Conservation (phyloP, 495 filamentous ascomycete species). For the Talaromyces wortmannii region DNA sequence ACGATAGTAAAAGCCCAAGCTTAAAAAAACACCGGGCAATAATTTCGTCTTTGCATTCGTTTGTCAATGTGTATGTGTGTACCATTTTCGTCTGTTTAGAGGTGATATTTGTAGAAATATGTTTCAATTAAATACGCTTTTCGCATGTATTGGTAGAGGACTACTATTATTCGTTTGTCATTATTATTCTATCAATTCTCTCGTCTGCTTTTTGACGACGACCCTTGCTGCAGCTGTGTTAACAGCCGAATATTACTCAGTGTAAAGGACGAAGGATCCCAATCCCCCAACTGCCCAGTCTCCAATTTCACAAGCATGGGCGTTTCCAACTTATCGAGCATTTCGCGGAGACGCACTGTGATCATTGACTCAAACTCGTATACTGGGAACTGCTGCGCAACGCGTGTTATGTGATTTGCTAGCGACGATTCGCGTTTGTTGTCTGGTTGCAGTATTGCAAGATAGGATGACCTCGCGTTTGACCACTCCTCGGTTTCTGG, state of each 20-base stretch:
- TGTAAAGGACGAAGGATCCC: neutral
- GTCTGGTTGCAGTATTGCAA: slow-evolving; percentile 8
- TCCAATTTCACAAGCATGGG: slow-evolving; percentile 42
- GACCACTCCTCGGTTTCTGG: neutral
- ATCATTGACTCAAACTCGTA: slow-evolving; percentile 17
- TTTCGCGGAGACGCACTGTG: slow-evolving; percentile 19
- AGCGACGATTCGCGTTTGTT: neutral
- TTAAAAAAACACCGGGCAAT: neutral
- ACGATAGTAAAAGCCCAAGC: neutral
- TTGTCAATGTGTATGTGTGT: neutral
- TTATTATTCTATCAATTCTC: neutral
- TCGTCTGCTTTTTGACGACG: neutral
- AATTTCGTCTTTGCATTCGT: neutral
- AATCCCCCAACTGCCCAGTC: slow-evolving; percentile 15
- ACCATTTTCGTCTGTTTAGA: neutral
- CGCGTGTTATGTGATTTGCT: slow-evolving; percentile 1
- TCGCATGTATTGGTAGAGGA: neutral
- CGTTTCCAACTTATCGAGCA: slow-evolving; percentile 27
- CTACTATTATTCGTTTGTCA: neutral
- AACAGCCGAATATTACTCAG: no score
- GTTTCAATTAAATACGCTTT: neutral
- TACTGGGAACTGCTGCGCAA: slow-evolving; percentile 7
- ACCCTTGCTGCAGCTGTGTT: no score
- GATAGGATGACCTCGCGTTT: slow-evolving; percentile 1
- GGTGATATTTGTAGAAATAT: neutral